Percentiles rank a stretch among this genome's conserved stretches.
Evolutionary conservation across 2,329 filamentous ascomycete genomes (phyloP).

Genomic region (Pleoardoris graminearum): DNA sequence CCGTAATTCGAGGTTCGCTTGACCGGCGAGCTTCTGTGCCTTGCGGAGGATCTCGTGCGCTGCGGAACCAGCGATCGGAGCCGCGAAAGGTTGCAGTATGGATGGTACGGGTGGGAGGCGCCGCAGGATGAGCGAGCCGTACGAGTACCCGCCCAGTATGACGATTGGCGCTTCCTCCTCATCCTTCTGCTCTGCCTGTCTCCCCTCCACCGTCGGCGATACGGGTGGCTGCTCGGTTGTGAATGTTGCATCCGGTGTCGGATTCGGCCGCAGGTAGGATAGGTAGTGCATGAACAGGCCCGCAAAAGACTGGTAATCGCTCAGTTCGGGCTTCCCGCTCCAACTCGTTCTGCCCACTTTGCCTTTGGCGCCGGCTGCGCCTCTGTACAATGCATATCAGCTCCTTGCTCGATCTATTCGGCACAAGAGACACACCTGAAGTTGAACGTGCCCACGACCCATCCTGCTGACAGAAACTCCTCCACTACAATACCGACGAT

Average conservation of each 20-base stretch:
- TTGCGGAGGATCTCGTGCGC: conserved; percentile 71
- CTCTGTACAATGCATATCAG: conserved; percentile 59
- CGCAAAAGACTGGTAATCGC: conserved; percentile 81
- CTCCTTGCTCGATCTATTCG: neutral
- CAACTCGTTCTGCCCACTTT: conserved; percentile 83
- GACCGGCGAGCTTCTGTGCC: conserved; percentile 68
- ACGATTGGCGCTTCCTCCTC: conserved; percentile 36
- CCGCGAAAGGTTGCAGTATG: conserved; percentile 64
- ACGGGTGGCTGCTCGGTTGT: conserved; percentile 20
- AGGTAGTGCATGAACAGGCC: conserved; percentile 79
- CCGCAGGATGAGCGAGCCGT: conserved; percentile 80
- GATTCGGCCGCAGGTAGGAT: conserved; percentile 53
- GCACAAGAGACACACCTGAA: conserved; percentile 65
- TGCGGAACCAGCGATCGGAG: conserved; percentile 58
- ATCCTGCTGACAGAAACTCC: conserved; percentile 69
- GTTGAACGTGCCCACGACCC: conserved; percentile 85
- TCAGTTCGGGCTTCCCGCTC: conserved; percentile 78
- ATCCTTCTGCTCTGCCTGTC: neutral
- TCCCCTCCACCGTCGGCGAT: too few relatives aligned
- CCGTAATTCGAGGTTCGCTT: conserved; percentile 58
- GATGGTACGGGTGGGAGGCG: conserved; percentile 64
- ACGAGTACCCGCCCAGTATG: conserved; percentile 82
- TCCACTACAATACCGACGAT: conserved; percentile 69
- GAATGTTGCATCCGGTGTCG: conserved; percentile 19
- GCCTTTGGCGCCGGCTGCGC: conserved; percentile 60